These are phyloP conservation scores for Podospora fimiseda DNA, from an alignment of 495 filamentous ascomycete genomes.

Conservation along the genomic window DNA sequence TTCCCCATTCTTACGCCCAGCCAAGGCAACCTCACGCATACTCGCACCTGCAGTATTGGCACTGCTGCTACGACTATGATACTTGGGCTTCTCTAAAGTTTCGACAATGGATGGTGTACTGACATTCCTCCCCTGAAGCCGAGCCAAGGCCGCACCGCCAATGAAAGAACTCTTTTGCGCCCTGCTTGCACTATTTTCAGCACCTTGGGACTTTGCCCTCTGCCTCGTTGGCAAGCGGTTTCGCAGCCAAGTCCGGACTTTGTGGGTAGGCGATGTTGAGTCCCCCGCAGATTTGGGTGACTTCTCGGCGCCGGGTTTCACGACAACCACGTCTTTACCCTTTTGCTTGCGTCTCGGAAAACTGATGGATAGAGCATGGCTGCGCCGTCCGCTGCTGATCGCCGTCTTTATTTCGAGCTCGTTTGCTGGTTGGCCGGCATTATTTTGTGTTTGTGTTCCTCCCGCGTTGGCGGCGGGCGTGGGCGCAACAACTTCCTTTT, in stretches of 20 bases:
- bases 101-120: conserved; percentile 25
- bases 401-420: neutral
- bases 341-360: conserved; percentile 16
- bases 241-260: conserved; percentile 58
- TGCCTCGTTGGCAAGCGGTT: conserved; percentile 44
- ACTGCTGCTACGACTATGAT: conserved; percentile 23
- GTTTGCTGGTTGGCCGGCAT: neutral
- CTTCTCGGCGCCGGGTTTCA: neutral
- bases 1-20: conserved; percentile 26
- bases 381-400: conserved; percentile 4
- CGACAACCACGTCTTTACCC: conserved; percentile 3
- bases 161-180: conserved; percentile 40
- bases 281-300: conserved; percentile 9
- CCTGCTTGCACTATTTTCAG: too few species aligned
- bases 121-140: conserved; percentile 24
- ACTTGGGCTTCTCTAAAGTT: conserved; percentile 22
- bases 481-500: conserved; percentile 10
- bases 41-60: conserved; percentile 14
- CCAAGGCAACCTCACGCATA: conserved; percentile 47
- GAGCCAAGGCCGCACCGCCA: conserved; percentile 39
- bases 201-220: conserved; percentile 24
- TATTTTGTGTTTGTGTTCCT: neutral
- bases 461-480: neutral
- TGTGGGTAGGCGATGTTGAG: conserved; percentile 24
- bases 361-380: conserved; percentile 16